A percentile compares a stretch with the other conserved stretches of the same genome.
These are phyloP conservation scores for Dothistroma septosporum DNA, from an alignment of 2,329 filamentous ascomycete genomes.

Conservation along the genomic window DNA sequence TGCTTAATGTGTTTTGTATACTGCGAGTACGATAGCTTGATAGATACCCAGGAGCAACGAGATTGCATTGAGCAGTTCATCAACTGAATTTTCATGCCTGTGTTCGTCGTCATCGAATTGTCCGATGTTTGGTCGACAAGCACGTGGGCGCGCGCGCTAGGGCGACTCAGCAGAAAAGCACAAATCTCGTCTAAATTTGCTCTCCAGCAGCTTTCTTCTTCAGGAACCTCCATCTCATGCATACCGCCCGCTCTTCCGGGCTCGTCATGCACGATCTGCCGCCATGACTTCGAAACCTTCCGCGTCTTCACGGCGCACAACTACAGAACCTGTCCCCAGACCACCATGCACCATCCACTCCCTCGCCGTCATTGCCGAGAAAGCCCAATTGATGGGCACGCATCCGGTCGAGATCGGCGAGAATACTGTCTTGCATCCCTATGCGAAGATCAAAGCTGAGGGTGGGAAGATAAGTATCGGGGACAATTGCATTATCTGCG, in stretches of 20 bases:
- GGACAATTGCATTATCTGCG: slow-evolving; percentile 67
- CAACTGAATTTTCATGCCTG: too few relatives aligned
- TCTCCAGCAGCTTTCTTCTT: neutral
- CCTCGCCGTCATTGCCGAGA: slow-evolving; percentile 46
- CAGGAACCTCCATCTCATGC: neutral
- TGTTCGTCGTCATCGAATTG: too few relatives aligned
- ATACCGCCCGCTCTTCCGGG: neutral
- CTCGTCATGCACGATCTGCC: slow-evolving; percentile 1
- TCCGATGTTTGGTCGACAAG: too few relatives aligned
- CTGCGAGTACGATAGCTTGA: neutral
- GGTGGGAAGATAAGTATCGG: slow-evolving; percentile 43
- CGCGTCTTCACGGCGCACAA: slow-evolving; percentile 9
- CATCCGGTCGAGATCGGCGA: slow-evolving; percentile 74
- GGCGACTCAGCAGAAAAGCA: too few relatives aligned
- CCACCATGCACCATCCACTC: slow-evolving; percentile 45
- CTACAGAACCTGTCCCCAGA: slow-evolving; percentile 13
- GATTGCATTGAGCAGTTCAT: neutral
- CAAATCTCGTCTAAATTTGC: too few relatives aligned
- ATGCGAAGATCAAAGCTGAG: slow-evolving; percentile 52
- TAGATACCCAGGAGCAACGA: neutral
- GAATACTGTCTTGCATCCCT: slow-evolving; percentile 80
- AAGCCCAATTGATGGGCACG: slow-evolving; percentile 57
- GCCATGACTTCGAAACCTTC: slow-evolving; percentile 19
- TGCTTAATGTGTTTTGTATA: neutral
- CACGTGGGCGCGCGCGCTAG: too few relatives aligned